Evolutionary conservation across 257 asterid species (phyloP).

Genomic region (Solanum chiquidenum): DNA sequence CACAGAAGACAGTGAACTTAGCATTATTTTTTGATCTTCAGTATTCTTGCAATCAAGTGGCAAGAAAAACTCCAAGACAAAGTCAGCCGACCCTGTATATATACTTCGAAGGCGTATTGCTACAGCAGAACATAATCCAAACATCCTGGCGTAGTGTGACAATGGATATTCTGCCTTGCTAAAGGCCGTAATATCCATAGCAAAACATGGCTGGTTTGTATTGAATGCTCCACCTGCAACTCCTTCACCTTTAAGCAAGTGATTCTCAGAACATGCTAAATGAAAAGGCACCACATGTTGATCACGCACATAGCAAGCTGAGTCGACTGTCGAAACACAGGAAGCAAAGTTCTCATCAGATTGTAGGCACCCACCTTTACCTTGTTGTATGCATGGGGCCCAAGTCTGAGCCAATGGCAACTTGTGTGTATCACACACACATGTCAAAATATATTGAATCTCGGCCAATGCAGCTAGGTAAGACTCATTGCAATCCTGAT

Average conservation of each 20-base stretch:
- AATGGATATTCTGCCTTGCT: conserved; percentile 74
- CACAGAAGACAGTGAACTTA: conserved; percentile 44
- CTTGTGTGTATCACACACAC: conserved; percentile 43
- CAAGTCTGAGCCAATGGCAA: conserved; percentile 78
- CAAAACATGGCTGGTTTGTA: conserved; percentile 64
- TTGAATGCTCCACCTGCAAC: conserved; percentile 64
- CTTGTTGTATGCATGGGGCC: conserved; percentile 60
- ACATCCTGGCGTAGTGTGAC: conserved; percentile 58
- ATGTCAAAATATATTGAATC: conserved; percentile 44
- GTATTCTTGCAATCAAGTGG: conserved; percentile 47
- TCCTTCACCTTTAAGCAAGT: conserved; percentile 81
- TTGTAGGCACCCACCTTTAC: conserved; percentile 58
- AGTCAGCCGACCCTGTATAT: conserved; percentile 48
- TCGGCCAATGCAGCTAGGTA: conserved; percentile 49
- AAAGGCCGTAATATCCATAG: conserved; percentile 48
- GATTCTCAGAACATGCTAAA: conserved; percentile 66
- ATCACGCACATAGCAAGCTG: conserved; percentile 59
- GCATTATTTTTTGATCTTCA: conserved; percentile 47
- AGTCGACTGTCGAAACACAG: conserved; percentile 63
- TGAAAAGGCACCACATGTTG: conserved; percentile 46
- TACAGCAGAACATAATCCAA: conserved; percentile 44
- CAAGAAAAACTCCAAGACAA: conserved; percentile 69
- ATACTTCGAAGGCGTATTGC: conserved; percentile 74
- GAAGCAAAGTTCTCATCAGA: conserved; percentile 44
- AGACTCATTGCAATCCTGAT: conserved; percentile 50